These are phyloP conservation scores for Deuterostichococcus epilithicus DNA, from an alignment of 139 green algal genomes.

Conservation along the genomic window DNA sequence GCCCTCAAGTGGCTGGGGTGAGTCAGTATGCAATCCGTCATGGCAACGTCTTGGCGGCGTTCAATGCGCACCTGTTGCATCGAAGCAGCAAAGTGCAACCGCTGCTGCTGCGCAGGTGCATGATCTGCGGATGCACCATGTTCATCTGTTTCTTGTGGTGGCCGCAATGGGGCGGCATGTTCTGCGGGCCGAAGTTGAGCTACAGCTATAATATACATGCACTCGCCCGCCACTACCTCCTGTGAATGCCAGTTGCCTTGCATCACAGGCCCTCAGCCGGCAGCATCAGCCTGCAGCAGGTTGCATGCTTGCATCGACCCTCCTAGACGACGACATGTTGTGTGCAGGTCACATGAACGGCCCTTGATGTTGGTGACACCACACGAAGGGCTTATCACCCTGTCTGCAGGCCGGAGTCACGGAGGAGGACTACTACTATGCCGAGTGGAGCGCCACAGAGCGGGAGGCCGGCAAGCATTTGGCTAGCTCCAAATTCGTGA, in stretches of 20 bases:
- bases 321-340: too few species aligned
- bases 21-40: neutral
- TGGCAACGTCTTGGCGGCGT: too few species aligned
- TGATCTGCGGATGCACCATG: constrained; percentile 66
- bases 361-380: too few species aligned
- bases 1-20: constrained; percentile 85
- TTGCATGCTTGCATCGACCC: too few species aligned
- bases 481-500: neutral
- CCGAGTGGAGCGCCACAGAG: constrained; percentile 54
- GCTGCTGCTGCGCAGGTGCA: neutral
- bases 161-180: constrained; percentile 91
- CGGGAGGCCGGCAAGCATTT: constrained; percentile 36
- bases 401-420: constrained; percentile 30
- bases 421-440: constrained; percentile 87
- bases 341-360: too few species aligned
- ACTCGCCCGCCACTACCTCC: too few species aligned
- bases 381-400: neutral
- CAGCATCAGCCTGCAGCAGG: too few species aligned
- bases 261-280: too few species aligned
- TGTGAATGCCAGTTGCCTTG: too few species aligned
- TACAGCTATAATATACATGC: too few species aligned
- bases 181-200: constrained; percentile 47
- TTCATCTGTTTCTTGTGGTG: constrained; percentile 68
- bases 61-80: too few species aligned
- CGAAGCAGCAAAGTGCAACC: too few species aligned